Conservation (phyloP, 352 stramenopile species). For the Albugo laibachii region DNA sequence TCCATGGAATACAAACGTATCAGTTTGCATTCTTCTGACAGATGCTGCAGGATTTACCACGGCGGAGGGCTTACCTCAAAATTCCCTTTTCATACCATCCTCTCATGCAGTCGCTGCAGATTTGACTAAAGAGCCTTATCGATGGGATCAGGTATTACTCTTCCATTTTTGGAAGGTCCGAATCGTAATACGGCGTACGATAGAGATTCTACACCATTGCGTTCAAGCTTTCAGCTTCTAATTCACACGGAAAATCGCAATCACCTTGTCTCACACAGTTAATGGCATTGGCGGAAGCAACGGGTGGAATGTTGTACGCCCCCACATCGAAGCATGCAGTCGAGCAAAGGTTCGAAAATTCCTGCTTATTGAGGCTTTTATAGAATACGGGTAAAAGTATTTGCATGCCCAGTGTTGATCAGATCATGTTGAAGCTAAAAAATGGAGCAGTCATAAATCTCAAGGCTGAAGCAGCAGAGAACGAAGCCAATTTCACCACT, state of each 20-base stretch:
- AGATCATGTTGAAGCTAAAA: slow-evolving; percentile 71
- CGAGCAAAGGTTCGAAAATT: slow-evolving; percentile 22
- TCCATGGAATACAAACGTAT: slow-evolving; percentile 73
- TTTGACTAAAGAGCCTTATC: slow-evolving; percentile 60
- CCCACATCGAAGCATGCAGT: slow-evolving; percentile 58
- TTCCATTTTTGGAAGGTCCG: background rate
- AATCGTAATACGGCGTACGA: background rate
- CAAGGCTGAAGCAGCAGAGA: slow-evolving; percentile 25
- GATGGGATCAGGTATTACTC: slow-evolving; percentile 52
- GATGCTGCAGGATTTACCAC: slow-evolving; percentile 37
- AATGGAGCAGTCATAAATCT: slow-evolving; percentile 66
- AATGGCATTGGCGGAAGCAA: slow-evolving; percentile 71
- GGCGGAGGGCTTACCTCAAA: slow-evolving; percentile 54
- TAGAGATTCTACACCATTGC: slow-evolving; percentile 58
- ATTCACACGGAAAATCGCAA: slow-evolving; percentile 20
- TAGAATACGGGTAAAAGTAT: too few species aligned
- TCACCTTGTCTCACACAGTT: slow-evolving; percentile 40
- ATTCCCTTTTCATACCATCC: slow-evolving; percentile 48
- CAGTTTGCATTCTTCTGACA: slow-evolving; percentile 58
- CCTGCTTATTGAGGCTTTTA: background rate
- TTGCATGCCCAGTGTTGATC: slow-evolving; percentile 34
- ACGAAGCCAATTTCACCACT: slow-evolving; percentile 27
- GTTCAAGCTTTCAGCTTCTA: slow-evolving; percentile 58
- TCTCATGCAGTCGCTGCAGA: slow-evolving; percentile 46
- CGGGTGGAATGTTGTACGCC: slow-evolving; percentile 64